Percentiles rank a stretch among this genome's conserved stretches.
These are phyloP conservation scores for Madurella fahalii DNA, from an alignment of 2,329 filamentous ascomycete genomes.

Conservation along the genomic window DNA sequence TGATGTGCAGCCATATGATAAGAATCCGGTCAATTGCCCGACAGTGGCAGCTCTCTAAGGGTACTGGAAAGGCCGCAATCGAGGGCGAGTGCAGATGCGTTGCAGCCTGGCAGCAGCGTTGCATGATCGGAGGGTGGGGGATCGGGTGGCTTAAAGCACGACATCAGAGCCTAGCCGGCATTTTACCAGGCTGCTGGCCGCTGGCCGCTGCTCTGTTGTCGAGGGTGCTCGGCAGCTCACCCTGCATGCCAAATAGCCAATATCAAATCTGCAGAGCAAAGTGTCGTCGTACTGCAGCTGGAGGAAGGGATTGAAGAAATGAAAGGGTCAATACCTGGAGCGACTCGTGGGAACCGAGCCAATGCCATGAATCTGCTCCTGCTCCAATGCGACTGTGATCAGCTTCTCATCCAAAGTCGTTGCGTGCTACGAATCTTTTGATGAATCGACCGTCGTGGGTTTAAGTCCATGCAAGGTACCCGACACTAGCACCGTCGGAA, in stretches of 20 bases:
- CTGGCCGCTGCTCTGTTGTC: slow-evolving; percentile 2
- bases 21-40: neutral
- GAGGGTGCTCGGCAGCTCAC: slow-evolving; percentile 10
- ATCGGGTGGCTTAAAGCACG: slow-evolving; percentile 17
- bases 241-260: slow-evolving; percentile 25
- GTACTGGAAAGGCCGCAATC: neutral
- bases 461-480: slow-evolving; percentile 26
- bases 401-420: slow-evolving; percentile 15
- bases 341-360: slow-evolving; percentile 14
- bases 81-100: slow-evolving; percentile 3
- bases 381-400: slow-evolving; percentile 15
- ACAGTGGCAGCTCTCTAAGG: neutral
- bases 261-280: slow-evolving; percentile 19
- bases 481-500: slow-evolving; percentile 19
- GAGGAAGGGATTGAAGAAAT: slow-evolving; percentile 22
- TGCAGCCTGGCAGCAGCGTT: slow-evolving; percentile 2
- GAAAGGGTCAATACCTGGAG: slow-evolving; percentile 18
- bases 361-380: slow-evolving; percentile 17
- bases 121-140: slow-evolving; percentile 20
- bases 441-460: neutral
- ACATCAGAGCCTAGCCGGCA: slow-evolving; percentile 21
- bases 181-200: slow-evolving; percentile 21
- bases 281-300: slow-evolving; percentile 22
- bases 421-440: neutral
- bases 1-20: neutral